These are phyloP conservation scores for Xylogone sp. DNA, from an alignment of 2,329 filamentous ascomycete species.

Conservation along the genomic window DNA sequence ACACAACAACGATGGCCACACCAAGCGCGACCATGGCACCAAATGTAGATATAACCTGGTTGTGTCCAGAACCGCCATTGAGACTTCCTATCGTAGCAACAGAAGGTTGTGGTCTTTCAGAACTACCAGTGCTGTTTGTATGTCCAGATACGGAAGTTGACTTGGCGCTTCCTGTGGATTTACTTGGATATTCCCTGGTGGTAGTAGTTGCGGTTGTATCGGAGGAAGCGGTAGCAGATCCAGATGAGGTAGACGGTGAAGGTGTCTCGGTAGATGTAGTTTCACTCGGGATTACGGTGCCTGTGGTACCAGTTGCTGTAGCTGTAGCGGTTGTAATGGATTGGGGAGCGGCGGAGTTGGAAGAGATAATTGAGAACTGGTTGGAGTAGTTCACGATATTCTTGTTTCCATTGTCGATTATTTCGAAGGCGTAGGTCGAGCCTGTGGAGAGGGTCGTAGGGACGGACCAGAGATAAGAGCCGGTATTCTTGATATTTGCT, in stretches of 20 bases:
- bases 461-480: constrained; percentile 11
- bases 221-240: neutral
- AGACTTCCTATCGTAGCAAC: neutral
- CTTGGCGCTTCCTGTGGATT: neutral
- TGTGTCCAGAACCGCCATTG: neutral
- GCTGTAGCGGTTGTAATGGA: constrained; percentile 1
- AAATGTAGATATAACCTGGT: neutral
- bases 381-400: constrained; percentile 20
- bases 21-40: neutral
- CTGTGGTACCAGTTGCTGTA: neutral
- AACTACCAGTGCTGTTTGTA: neutral
- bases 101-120: neutral
- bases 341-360: constrained; percentile 10
- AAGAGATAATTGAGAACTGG: constrained; percentile 21
- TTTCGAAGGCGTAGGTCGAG: constrained; percentile 11
- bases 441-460: constrained; percentile 6
- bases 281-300: neutral
- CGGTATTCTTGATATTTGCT: constrained; percentile 8
- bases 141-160: neutral
- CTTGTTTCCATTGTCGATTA: constrained; percentile 17
- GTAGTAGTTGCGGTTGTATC: neutral
- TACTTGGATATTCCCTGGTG: neutral
- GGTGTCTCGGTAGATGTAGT: neutral
- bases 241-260: neutral
- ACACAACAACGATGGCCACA: neutral